A percentile compares a stretch with the other conserved stretches of the same genome.
phyloP scores from a whole-genome alignment of 1,139 yeast species.

The Candida tunisiensis region DNA sequence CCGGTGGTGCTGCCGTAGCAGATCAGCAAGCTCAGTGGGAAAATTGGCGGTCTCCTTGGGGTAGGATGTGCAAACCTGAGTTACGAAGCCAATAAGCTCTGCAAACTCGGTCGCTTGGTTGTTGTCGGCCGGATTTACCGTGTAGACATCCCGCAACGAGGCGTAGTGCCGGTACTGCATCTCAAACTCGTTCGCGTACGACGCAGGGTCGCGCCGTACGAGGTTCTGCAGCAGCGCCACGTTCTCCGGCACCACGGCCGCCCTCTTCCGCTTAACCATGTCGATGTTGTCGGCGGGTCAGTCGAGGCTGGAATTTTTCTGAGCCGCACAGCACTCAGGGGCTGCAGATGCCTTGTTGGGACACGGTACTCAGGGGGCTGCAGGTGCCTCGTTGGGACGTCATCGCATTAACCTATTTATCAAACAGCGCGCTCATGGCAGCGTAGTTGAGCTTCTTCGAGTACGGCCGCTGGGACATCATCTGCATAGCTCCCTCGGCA shows the following conservation, averaged over 20 bases:
- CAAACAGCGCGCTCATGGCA: slow-evolving; percentile 52
- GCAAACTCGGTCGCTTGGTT: slow-evolving; percentile 58
- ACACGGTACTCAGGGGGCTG: too few species aligned
- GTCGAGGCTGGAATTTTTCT: too few species aligned
- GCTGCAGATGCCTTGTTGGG: too few species aligned
- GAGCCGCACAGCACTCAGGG: too few species aligned
- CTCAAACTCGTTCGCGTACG: slow-evolving; percentile 83
- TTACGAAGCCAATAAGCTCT: slow-evolving; percentile 75
- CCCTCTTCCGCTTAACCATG: slow-evolving; percentile 83
- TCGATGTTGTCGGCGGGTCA: too few species aligned
- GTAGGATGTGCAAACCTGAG: slow-evolving; percentile 81
- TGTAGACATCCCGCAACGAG: slow-evolving; percentile 72
- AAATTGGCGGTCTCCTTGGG: slow-evolving; percentile 77
- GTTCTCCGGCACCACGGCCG: slow-evolving; percentile 82
- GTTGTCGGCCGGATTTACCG: slow-evolving; percentile 33
- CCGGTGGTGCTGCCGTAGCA: slow-evolving; percentile 60
- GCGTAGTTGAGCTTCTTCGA: slow-evolving; percentile 81
- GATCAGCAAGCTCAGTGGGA: slow-evolving; percentile 60
- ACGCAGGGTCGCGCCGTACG: slow-evolving; percentile 80
- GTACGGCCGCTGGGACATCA: slow-evolving; percentile 37
- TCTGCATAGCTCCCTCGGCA: too few species aligned
- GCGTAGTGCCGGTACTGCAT: slow-evolving; percentile 90
- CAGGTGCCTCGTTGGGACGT: too few species aligned
- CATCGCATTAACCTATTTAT: too few species aligned
- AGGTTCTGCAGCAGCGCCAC: slow-evolving; percentile 82